Percentiles rank a stretch among this genome's conserved stretches.
phyloP scores from a whole-genome alignment of 352 stramenopile species.

The Peronospora belbahrii region DNA sequence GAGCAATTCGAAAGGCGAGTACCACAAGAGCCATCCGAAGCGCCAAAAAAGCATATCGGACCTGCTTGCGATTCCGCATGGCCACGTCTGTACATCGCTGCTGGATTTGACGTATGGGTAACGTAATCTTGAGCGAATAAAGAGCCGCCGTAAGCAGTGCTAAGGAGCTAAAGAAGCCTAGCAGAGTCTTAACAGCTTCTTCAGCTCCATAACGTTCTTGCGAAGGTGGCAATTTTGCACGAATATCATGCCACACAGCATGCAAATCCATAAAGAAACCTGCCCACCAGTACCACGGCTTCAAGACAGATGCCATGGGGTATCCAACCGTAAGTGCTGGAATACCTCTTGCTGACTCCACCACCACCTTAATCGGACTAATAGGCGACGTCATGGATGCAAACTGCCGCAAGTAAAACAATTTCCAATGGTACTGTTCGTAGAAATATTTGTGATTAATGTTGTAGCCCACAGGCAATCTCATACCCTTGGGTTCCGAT shows the following conservation, averaged over 20 bases:
- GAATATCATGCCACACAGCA: conserved; percentile 80
- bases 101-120: conserved; percentile 54
- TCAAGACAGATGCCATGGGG: conserved; percentile 81
- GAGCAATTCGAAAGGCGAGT: conserved; percentile 48
- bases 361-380: conserved; percentile 77
- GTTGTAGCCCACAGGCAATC: conserved; percentile 82
- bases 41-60: conserved; percentile 38
- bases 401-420: conserved; percentile 81
- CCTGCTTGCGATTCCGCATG: conserved; percentile 45
- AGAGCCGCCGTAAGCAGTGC: conserved; percentile 52
- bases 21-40: conserved; percentile 55
- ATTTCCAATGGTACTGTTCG: conserved; percentile 85
- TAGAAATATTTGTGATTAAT: conserved; percentile 90
- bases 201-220: conserved; percentile 67
- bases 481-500: conserved; percentile 52
- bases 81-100: conserved; percentile 49
- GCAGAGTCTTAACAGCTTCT: conserved; percentile 58
- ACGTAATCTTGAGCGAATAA: conserved; percentile 52
- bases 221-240: conserved; percentile 51
- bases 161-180: conserved; percentile 46
- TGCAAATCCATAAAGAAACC: conserved; percentile 77
- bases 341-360: conserved; percentile 70
- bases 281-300: conserved; percentile 87
- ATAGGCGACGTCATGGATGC: conserved; percentile 83
- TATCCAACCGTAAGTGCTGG: conserved; percentile 79